Percentiles rank a stretch among this genome's conserved stretches.
These are phyloP conservation scores for Hansenula sp. DNA, from an alignment of 1,139 yeast species.

Conservation along the genomic window DNA sequence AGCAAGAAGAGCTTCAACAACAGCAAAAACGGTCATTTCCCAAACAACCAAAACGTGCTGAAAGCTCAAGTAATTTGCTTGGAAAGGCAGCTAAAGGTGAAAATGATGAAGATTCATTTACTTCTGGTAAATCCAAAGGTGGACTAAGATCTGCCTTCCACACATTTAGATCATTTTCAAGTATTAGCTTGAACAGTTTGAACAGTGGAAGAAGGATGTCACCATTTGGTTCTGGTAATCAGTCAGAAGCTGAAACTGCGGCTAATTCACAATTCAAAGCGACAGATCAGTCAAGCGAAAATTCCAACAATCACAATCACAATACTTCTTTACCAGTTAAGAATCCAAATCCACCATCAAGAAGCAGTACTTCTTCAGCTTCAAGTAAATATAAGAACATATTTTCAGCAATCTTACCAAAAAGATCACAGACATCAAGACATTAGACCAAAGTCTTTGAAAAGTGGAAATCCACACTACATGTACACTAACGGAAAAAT, in stretches of 20 bases:
- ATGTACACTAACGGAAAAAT: no score
- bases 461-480: no score
- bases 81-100: neutral
- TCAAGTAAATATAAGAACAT: neutral
- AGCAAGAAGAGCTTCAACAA: neutral
- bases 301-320: no score
- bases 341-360: neutral
- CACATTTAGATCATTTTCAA: constrained; percentile 9
- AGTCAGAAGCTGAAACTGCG: neutral
- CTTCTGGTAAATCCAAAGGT: neutral
- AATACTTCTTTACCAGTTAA: no score
- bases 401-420: constrained; percentile 1
- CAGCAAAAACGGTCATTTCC: neutral
- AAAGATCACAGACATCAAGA: constrained; percentile 2
- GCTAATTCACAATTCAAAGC: neutral
- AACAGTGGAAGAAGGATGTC: constrained; percentile 3
- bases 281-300: neutral
- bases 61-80: neutral
- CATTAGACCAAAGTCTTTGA: neutral
- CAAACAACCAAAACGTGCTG: neutral
- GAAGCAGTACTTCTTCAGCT: neutral
- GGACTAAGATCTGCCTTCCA: constrained; percentile 10
- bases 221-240: neutral
- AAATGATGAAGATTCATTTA: neutral
- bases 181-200: constrained; percentile 1